Evolutionary conservation across 1,284 basidiomycete genomes (phyloP).

Genomic region (Sphagnurus paluster): DNA sequence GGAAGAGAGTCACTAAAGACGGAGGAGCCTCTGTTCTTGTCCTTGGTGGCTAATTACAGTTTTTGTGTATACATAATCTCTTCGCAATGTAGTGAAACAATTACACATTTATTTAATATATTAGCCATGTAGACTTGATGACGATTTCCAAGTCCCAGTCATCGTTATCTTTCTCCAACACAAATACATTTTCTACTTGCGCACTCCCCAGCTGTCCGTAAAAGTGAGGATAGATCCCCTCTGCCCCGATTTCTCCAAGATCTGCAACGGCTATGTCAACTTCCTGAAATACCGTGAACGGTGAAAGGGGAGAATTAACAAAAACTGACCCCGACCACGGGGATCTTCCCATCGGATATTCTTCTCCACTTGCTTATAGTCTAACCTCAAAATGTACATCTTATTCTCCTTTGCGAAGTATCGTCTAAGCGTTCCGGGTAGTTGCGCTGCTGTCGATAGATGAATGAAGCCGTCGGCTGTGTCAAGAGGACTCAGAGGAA

Average conservation of each 20-base stretch:
- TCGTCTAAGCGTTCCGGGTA: constrained; percentile 49
- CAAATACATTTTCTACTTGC: constrained; percentile 11
- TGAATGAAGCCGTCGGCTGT: constrained; percentile 55
- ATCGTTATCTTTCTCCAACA: constrained; percentile 9
- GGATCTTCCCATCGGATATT: constrained; percentile 50
- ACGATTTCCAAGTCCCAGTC: constrained; percentile 12
- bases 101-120: constrained; percentile 8
- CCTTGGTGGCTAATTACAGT: constrained; percentile 18
- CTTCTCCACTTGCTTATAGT: constrained; percentile 35
- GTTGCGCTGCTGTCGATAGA: constrained; percentile 57
- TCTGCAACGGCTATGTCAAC: constrained; percentile 19
- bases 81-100: too few relatives aligned
- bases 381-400: constrained; percentile 51
- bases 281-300: background rate
- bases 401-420: constrained; percentile 48
- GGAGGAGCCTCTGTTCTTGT: constrained; percentile 65
- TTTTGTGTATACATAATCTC: too few relatives aligned
- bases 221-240: constrained; percentile 58
- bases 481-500: constrained; percentile 35
- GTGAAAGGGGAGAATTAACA: background rate
- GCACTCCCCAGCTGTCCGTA: constrained; percentile 36
- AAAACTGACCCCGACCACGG: constrained; percentile 34
- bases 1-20: constrained; percentile 58
- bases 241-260: constrained; percentile 41
- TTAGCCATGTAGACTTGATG: constrained; percentile 6